Conservation (phyloP, 805 yeast genomes). For the Phaffomyces opuntiae region DNA sequence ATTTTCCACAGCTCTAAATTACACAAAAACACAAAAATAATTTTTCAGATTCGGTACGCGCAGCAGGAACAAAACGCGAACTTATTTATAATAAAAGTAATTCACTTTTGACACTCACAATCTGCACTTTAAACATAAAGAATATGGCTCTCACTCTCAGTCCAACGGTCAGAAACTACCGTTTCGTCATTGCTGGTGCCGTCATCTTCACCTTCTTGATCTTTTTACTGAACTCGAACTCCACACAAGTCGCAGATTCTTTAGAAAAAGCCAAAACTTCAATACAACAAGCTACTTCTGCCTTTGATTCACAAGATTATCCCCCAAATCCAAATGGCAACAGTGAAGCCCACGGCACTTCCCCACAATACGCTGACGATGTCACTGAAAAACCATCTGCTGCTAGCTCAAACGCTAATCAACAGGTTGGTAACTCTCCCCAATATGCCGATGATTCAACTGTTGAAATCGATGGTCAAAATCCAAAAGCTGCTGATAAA, state of each 20-base stretch:
- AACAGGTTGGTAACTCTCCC: constrained; percentile 13
- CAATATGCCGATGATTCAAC: constrained; percentile 19
- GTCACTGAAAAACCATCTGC: not conserved
- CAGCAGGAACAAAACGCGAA: not conserved
- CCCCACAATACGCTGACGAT: constrained; percentile 25
- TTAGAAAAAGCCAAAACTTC: constrained; percentile 24
- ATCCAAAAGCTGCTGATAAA: constrained; percentile 21
- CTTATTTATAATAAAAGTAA: too few species aligned
- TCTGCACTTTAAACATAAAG: not conserved
- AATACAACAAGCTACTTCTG: constrained; percentile 6
- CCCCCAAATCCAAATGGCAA: constrained; percentile 10
- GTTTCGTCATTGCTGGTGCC: constrained; percentile 44
- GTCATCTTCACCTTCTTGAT: constrained; percentile 43
- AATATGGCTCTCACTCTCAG: constrained; percentile 7
- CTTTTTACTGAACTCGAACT: constrained; percentile 41
- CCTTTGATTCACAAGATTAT: constrained; percentile 9
- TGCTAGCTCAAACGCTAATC: not conserved
- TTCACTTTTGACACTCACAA: not conserved
- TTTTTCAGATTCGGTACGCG: not conserved
- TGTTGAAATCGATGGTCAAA: constrained; percentile 9
- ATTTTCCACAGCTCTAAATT: too few species aligned
- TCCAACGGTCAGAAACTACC: constrained; percentile 39
- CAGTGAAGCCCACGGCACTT: constrained; percentile 5
- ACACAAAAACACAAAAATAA: too few species aligned
- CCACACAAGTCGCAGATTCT: constrained; percentile 31